Conservation (phyloP, 2,329 filamentous ascomycete genomes). For the Sphaerulina populicola region DNA sequence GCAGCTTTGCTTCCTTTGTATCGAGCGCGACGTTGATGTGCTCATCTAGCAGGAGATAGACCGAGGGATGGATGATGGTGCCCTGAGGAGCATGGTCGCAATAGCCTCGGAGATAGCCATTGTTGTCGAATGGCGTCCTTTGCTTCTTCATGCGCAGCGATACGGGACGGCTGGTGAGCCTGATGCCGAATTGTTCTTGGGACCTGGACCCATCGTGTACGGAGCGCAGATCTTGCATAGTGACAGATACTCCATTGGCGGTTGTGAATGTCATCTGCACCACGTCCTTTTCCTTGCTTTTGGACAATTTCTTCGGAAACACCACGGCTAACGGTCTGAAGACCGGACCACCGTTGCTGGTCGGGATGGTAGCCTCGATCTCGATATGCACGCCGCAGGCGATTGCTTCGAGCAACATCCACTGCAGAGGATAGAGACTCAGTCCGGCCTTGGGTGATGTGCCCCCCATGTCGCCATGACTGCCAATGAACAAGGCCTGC, state of each 20-base stretch:
- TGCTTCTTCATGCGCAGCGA: constrained; percentile 19
- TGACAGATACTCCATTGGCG: constrained; percentile 17
- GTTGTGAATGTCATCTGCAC: constrained; percentile 15
- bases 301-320: constrained; percentile 11
- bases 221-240: constrained; percentile 23
- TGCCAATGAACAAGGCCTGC: constrained; percentile 38
- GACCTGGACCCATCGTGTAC: constrained; percentile 16
- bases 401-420: constrained; percentile 35
- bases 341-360: not conserved
- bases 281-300: constrained; percentile 9
- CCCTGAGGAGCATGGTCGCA: constrained; percentile 26
- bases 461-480: constrained; percentile 35
- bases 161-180: constrained; percentile 9
- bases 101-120: constrained; percentile 18
- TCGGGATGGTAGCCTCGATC: constrained; percentile 7
- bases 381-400: constrained; percentile 11
- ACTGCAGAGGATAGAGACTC: constrained; percentile 38
- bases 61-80: constrained; percentile 32
- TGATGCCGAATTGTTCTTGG: constrained; percentile 15
- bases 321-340: constrained; percentile 12
- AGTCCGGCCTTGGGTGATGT: constrained; percentile 33
- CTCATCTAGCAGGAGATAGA: constrained; percentile 30
- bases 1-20: constrained; percentile 26
- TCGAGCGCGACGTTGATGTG: constrained; percentile 22
- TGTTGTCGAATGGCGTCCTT: constrained; percentile 16